Evolutionary conservation across 352 stramenopile species (phyloP), one percentile per base, ranked within the genome.

Genomic region (Globisporangium uncinulatum): DNA sequence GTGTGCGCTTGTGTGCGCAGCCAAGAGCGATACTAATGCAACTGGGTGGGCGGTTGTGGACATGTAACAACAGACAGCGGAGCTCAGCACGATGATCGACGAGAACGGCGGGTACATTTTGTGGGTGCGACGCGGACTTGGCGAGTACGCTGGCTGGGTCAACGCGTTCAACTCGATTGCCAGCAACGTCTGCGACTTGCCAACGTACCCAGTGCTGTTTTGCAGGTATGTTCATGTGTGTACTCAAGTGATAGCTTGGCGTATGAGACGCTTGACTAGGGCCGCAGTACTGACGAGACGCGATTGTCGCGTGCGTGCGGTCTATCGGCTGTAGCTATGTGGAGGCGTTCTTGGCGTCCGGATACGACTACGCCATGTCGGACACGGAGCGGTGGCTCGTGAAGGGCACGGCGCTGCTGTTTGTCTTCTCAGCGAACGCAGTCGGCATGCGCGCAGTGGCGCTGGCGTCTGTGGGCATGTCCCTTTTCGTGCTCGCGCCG

Each of bases 101-200:
- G 77, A 91, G 58, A 94, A 94, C 46, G 84, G 82, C 14, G 84
- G 84, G 14, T 94, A 94, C 65, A 92, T 94, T 47, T 62, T 90
- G 32, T 94, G 84, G 82, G 84, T 94, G n/a, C 81, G 79, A 13
- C 79, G 81, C 11, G 82, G 81, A 9, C 59, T 94, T 14, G 84
- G 84, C n/a, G 66, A 89, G 52, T 94, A 86, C 47, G 81, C 82
- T 13, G 84, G 84, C 39, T 94, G 83, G 80, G 57, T 94, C 47
- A 94, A 94, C 63, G 81, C 82, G 39, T 90, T 90, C 61, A 94
- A 94, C 61, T 88, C 73, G 42, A 87, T 94, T 34, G 79, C 79
- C 44, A 91, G 79, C 70, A 94, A 94, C 59, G 69, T 92, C 20
- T 94, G 79, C 59, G 84, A 94, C 59, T 60, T 94, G 61, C 84